Percentiles rank a stretch among this genome's conserved stretches.
These are phyloP conservation scores for Malassezia furfur DNA, from an alignment of 1,284 basidiomycete species.

Conservation along the genomic window DNA sequence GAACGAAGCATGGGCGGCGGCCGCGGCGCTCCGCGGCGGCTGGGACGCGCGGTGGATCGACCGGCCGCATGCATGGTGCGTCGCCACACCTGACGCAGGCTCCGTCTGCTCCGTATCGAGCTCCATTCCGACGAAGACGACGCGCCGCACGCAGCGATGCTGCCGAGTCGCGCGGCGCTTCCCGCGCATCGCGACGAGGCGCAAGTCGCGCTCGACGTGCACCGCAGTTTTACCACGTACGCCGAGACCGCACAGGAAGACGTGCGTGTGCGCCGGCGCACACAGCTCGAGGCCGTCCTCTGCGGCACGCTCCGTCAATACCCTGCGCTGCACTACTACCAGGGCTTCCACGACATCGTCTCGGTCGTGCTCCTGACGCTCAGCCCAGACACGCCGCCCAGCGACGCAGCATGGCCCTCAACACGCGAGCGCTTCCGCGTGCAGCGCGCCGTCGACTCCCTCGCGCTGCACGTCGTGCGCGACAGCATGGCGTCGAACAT, in stretches of 20 bases:
- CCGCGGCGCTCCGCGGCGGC: background rate
- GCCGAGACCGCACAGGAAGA: constrained; percentile 1
- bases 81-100: background rate
- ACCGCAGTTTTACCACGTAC: constrained; percentile 33
- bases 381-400: background rate
- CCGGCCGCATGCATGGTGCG: background rate
- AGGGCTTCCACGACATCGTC: constrained; percentile 88
- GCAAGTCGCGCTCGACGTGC: constrained; percentile 41
- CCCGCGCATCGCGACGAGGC: constrained; percentile 27
- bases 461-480: constrained; percentile 70
- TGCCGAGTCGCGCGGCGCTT: constrained; percentile 6
- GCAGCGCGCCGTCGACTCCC: constrained; percentile 51
- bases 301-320: constrained; percentile 64
- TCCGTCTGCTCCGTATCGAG: background rate
- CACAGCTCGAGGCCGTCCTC: constrained; percentile 29
- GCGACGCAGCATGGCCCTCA: background rate
- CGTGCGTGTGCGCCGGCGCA: constrained; percentile 14
- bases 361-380: constrained; percentile 75
- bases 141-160: background rate
- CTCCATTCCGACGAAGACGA: background rate
- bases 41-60: background rate
- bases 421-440: background rate
- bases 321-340: constrained; percentile 64
- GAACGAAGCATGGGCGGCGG: background rate
- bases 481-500: constrained; percentile 79